Percentiles rank a stretch among this genome's conserved stretches.
These are phyloP conservation scores for Plantago rigida DNA, from an alignment of 305 asterid genomes.

Conservation along the genomic window DNA sequence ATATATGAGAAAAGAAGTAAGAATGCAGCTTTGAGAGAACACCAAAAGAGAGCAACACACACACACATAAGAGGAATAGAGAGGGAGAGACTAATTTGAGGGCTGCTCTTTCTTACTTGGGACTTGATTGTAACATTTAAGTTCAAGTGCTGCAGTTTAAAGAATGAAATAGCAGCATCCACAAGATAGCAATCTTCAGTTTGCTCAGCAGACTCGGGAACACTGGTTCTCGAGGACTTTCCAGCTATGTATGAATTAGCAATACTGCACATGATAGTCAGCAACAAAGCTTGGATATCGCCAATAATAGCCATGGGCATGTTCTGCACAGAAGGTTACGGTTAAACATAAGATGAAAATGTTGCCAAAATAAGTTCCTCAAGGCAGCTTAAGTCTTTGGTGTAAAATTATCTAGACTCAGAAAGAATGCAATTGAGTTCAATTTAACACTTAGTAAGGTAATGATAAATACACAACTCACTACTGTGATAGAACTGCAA, in stretches of 20 bases:
- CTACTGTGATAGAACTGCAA: too few relatives aligned
- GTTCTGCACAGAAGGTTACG: slow-evolving; percentile 39
- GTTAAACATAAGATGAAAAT: slow-evolving; percentile 21
- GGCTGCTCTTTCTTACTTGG: slow-evolving; percentile 55
- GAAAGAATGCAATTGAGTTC: too few relatives aligned
- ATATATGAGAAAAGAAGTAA: slow-evolving; percentile 25
- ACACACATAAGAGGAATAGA: background rate
- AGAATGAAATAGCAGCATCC: slow-evolving; percentile 83
- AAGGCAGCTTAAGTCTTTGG: too few relatives aligned
- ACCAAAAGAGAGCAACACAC: slow-evolving; percentile 4
- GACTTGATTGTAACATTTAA: slow-evolving; percentile 55
- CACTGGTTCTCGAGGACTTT: slow-evolving; percentile 49
- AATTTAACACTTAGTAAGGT: too few relatives aligned
- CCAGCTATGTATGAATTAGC: slow-evolving; percentile 59
- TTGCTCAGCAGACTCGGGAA: slow-evolving; percentile 51
- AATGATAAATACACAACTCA: too few relatives aligned
- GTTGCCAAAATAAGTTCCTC: too few relatives aligned
- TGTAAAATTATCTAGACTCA: too few relatives aligned
- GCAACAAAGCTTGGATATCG: slow-evolving; percentile 68
- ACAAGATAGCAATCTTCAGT: slow-evolving; percentile 57
- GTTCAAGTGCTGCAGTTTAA: slow-evolving; percentile 74
- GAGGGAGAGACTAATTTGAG: slow-evolving; percentile 16
- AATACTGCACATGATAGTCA: slow-evolving; percentile 63
- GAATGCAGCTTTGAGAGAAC: slow-evolving; percentile 9
- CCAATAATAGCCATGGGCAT: slow-evolving; percentile 48